These are phyloP conservation scores for Aspergillus biplanus DNA, from an alignment of 495 filamentous ascomycete species.

Conservation along the genomic window DNA sequence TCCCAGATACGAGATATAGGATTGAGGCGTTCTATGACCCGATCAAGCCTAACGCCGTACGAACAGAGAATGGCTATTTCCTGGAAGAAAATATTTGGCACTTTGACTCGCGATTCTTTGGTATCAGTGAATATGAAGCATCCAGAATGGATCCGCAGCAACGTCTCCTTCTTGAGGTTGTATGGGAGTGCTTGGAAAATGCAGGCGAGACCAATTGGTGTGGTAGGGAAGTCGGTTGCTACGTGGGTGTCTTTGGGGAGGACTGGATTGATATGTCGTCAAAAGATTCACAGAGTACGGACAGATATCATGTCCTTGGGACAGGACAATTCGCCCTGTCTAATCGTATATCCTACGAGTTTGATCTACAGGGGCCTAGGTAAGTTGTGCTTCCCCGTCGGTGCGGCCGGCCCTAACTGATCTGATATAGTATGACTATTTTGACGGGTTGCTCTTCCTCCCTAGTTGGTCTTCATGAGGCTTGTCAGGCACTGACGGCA, in stretches of 20 bases:
- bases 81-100: too few relatives aligned
- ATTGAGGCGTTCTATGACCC: constrained; percentile 16
- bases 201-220: constrained; percentile 46
- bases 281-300: not conserved
- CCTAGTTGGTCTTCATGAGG: constrained; percentile 37
- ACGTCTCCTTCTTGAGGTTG: constrained; percentile 31
- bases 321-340: constrained; percentile 12
- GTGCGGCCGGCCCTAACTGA: too few relatives aligned
- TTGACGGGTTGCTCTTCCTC: constrained; percentile 46
- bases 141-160: constrained; percentile 18
- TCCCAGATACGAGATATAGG: constrained; percentile 4
- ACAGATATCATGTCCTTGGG: not conserved
- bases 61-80: too few relatives aligned
- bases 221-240: constrained; percentile 46
- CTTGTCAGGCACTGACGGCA: constrained; percentile 35
- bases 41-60: too few relatives aligned
- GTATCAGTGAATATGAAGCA: constrained; percentile 14
- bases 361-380: constrained; percentile 40
- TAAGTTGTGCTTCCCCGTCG: too few relatives aligned
- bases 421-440: constrained; percentile 33
- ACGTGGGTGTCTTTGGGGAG: constrained; percentile 45
- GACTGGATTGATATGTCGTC: constrained; percentile 10
- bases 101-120: constrained; percentile 17
- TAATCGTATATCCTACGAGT: constrained; percentile 41
- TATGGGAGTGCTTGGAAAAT: constrained; percentile 31